A percentile compares a stretch with the other conserved stretches of the same genome.
These are phyloP conservation scores for Grosmannia clavigera DNA, from an alignment of 2,329 filamentous ascomycete species.

Conservation along the genomic window DNA sequence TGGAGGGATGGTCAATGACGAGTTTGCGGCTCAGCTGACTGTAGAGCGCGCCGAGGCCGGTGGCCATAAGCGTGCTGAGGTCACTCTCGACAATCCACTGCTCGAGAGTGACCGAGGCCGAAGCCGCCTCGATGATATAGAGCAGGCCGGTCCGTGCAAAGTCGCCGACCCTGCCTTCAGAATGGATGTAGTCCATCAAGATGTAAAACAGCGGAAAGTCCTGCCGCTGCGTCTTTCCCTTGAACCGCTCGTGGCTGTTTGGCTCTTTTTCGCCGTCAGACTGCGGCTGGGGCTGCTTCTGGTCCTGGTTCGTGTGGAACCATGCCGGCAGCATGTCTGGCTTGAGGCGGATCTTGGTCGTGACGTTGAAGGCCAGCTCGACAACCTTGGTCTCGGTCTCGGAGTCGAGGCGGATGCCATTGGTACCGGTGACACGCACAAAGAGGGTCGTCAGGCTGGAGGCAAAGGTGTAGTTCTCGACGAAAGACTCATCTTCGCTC, in stretches of 20 bases:
- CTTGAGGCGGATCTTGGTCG: constrained; percentile 86
- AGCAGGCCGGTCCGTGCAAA: constrained; percentile 89
- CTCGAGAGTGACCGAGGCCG: constrained; percentile 72
- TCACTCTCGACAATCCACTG: constrained; percentile 97
- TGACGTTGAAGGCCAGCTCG: constrained; percentile 88
- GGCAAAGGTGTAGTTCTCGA: constrained; percentile 77
- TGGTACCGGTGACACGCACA: constrained; percentile 62
- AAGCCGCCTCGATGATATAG: constrained; percentile 91
- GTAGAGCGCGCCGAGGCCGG: constrained; percentile 69
- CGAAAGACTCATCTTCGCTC: constrained; percentile 89
- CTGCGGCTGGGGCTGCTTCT: constrained; percentile 14
- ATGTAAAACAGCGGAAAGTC: constrained; percentile 96
- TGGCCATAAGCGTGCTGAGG: constrained; percentile 92
- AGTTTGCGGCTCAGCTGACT: constrained; percentile 62
- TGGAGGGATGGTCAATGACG: constrained; percentile 63
- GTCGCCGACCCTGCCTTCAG: constrained; percentile 87
- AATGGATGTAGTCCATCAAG: constrained; percentile 90
- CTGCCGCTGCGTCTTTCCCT: constrained; percentile 73
- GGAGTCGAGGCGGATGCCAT: constrained; percentile 58
- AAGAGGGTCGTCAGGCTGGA: constrained; percentile 78
- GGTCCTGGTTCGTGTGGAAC: constrained; percentile 56
- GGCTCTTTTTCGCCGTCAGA: constrained; percentile 23
- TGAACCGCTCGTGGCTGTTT: constrained; percentile 65
- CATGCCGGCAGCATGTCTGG: constrained; percentile 79
- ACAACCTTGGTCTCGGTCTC: constrained; percentile 84